Base-by-base conservation (phyloP, 768 basidiomycete species). In the Xerocomus spinulosus region DNA sequence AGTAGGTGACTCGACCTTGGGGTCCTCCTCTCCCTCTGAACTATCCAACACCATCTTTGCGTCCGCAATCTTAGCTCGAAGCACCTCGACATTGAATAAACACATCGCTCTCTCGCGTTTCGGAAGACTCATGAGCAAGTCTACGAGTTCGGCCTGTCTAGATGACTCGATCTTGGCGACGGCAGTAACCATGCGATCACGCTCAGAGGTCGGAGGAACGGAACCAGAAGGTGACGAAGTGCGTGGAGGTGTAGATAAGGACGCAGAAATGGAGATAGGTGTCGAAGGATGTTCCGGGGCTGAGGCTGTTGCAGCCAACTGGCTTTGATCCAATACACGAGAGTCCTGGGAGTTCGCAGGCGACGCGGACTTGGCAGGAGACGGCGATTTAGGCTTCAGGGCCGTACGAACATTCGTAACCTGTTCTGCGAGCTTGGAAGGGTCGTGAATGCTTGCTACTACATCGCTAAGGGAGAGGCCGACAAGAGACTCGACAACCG, bases 231-330 rank as follows among this genome's bases (percentile, higher is more conserved):
- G 90, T 2, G 89, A 91, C 5, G 87, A 87, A 0, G 90, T 89
- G 14, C 90, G 81, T 12, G 90, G 87, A 3, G 90, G 88, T 0
- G 87, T 88, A 26, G 84, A 82, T n/a, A 87, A 62, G 1, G 85
- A 83, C 0, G 82, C 79, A 48, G 80, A 80, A 49, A 88, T 74
- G 2, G 89, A 91, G 12, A 92, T 79, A 2, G 90, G 90, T 0
- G 90, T 92, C 7, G 85, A 87, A 0, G 90, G 90, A 52, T 91
- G 89, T 59, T 92, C 90, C 0, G 90, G 90, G n/a, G 89, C 89
- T 41, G 86, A 88, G 3, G 89, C 90, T 4, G 87, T 89, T 2
- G 87, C 85, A 52, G 79, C 79, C 20, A 81, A 66, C 7, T 78
- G 74, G 46, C 73, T 78, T 6, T 80, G 75, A 54, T 87, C 84